phyloP scores from a whole-genome alignment of 208 protist genomes.

The Naegleria gruberi region DNA sequence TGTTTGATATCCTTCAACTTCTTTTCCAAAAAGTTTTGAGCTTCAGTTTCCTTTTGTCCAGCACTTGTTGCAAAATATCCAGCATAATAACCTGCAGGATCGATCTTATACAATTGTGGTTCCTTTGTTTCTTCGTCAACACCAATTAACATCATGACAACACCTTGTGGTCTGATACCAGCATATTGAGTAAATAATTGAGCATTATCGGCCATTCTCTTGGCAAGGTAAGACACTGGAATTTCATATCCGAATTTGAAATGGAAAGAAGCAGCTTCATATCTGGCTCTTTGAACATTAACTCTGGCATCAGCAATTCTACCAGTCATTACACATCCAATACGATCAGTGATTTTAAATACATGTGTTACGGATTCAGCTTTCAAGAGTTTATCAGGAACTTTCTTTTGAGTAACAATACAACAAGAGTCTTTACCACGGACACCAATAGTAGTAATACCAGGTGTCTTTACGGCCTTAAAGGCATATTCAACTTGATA shows the following conservation, averaged over 20 bases:
- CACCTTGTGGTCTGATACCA: constrained; percentile 83
- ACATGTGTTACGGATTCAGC: constrained; percentile 86
- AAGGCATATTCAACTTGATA: constrained; percentile 99
- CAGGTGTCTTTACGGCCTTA: constrained; percentile 91
- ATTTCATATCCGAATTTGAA: constrained; percentile 90
- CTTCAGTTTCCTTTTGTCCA: constrained; percentile 90
- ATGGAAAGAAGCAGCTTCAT: constrained; percentile 89
- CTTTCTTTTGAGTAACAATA: constrained; percentile 93
- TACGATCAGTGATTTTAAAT: constrained; percentile 78
- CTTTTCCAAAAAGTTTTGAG: constrained; percentile 90
- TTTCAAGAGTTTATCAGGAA: constrained; percentile 92
- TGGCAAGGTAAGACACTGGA: constrained; percentile 85
- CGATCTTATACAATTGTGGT: constrained; percentile 84
- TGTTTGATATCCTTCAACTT: constrained; percentile 63
- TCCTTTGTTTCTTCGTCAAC: constrained; percentile 79
- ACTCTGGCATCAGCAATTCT: constrained; percentile 73
- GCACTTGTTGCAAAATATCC: constrained; percentile 75
- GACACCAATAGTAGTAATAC: constrained; percentile 89
- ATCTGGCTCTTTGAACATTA: constrained; percentile 79
- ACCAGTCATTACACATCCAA: constrained; percentile 91
- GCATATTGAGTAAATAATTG: constrained; percentile 96
- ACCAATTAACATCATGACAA: constrained; percentile 78
- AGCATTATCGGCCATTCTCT: constrained; percentile 86
- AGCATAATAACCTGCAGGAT: constrained; percentile 82
- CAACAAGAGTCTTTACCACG: constrained; percentile 81